Evolutionary conservation across 192 early-diverging fungal species (phyloP), one percentile per base, ranked within the genome.

Genomic region (Coemansia sp.): DNA sequence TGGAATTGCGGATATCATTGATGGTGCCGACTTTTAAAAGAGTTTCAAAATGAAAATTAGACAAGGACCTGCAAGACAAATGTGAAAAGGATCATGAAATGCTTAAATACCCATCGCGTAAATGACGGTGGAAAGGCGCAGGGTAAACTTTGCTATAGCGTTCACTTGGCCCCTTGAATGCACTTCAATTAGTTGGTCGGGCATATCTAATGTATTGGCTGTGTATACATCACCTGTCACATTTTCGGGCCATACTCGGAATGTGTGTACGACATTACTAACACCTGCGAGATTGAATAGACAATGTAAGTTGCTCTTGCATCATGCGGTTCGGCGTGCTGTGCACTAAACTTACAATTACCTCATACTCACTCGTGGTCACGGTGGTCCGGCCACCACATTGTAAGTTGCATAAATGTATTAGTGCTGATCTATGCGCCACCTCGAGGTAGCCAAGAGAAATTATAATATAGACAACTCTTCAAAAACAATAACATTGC

Each of bases 351-450:
- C 31, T n/a, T 33, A 17, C 54, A 56, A 6, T 16, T 16, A 16
- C 24, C 13, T 56, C 24, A 31, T 56, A 33, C 29, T 17, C 24
- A 24, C 27, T 6, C 31, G 31, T 33, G 31, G 54, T 56, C 54
- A 56, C 54, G 54, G 54, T 56, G 54, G 54, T 56, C 54, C 54
- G 31, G 31, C 54, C 54, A 33, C 16, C 10, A 56, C 31, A 56
- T 56, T 33, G n/a, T 16, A 56, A 8, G 31, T 33, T 33, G 54
- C 54, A 56, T 56, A 56, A 56, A 56, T 56, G 29, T 56, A 56
- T 56, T 35, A 14, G 29, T 31, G 54, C 54, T 56, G 54, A 33
- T 16, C 33, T 56, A 33, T 34, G 14, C 3, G 10, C 29, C 10
- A 34, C 46, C 46, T 48, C 46, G 46, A 48, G 46, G 7, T 48